Conservation (phyloP, 202 grass and related monocot genomes). For the Saccharum hybrid region DNA sequence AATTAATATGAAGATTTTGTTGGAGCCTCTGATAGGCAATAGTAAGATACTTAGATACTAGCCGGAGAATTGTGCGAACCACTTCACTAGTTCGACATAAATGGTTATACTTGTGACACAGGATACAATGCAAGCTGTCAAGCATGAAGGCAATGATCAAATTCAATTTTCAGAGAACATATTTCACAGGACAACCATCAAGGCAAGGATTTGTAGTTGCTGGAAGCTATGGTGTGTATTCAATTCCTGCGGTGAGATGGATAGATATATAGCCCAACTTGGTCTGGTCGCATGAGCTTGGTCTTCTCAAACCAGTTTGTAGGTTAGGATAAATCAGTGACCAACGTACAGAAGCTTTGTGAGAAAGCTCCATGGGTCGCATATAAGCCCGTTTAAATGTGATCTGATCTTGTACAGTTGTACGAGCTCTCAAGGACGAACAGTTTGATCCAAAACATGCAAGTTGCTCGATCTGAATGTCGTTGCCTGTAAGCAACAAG, state of each 20-base stretch:
- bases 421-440: neutral
- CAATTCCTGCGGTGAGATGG: slow-evolving; percentile 39
- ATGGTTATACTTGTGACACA: neutral
- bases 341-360: neutral
- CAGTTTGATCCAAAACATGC: slow-evolving; percentile 5
- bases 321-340: slow-evolving; percentile 12
- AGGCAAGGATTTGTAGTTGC: slow-evolving; percentile 2
- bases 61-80: neutral
- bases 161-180: neutral
- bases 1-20: neutral
- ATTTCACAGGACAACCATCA: slow-evolving; percentile 10
- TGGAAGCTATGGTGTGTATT: neutral
- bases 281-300: slow-evolving; percentile 5
- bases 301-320: neutral
- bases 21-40: neutral
- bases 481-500: slow-evolving; percentile 39
- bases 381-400: slow-evolving; percentile 26
- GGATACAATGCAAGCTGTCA: neutral
- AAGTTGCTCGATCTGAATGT: slow-evolving; percentile 5
- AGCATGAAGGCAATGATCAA: neutral
- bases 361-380: slow-evolving; percentile 9
- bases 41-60: neutral
- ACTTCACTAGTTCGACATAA: neutral
- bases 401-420: slow-evolving; percentile 15
- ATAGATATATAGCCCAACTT: slow-evolving; percentile 2